Evolutionary conservation across 192 early-diverging fungal genomes (phyloP).

Genomic region (Diversispora epigaea): DNA sequence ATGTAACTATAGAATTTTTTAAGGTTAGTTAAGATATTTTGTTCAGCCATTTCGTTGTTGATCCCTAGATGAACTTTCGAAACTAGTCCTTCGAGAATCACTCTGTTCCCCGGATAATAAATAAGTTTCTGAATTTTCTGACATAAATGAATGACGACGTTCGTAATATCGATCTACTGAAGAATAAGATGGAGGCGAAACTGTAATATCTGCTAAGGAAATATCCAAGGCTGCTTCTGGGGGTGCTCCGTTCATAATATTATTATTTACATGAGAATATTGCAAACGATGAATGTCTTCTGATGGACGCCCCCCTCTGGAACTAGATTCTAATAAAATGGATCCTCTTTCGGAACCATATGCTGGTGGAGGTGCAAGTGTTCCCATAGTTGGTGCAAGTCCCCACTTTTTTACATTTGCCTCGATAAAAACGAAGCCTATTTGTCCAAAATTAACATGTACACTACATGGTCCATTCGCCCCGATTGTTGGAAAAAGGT

Average conservation of each 20-base stretch:
- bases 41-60: conserved; percentile 4
- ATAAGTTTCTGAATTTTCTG: conserved; percentile 28
- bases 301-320: conserved; percentile 28
- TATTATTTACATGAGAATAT: conserved; percentile 11
- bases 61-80: conserved; percentile 22
- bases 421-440: conserved; percentile 81
- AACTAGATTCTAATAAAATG: conserved; percentile 55
- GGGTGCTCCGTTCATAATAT: not conserved
- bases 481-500: conserved; percentile 66
- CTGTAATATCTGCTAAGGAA: conserved; percentile 35
- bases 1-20: too few species aligned
- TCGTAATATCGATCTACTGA: conserved; percentile 34
- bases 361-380: conserved; percentile 69
- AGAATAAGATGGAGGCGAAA: conserved; percentile 46
- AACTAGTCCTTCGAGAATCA: conserved; percentile 30
- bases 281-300: conserved; percentile 20
- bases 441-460: conserved; percentile 76
- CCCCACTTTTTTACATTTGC: conserved; percentile 86
- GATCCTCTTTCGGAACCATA: conserved; percentile 74
- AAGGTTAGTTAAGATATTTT: not conserved
- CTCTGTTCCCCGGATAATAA: conserved; percentile 26
- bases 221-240: conserved; percentile 34
- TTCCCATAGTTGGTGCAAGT: conserved; percentile 68
- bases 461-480: conserved; percentile 58
- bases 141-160: conserved; percentile 6